phyloP scores from a whole-genome alignment of 352 stramenopile species.

The Phytophthora vignae region DNA sequence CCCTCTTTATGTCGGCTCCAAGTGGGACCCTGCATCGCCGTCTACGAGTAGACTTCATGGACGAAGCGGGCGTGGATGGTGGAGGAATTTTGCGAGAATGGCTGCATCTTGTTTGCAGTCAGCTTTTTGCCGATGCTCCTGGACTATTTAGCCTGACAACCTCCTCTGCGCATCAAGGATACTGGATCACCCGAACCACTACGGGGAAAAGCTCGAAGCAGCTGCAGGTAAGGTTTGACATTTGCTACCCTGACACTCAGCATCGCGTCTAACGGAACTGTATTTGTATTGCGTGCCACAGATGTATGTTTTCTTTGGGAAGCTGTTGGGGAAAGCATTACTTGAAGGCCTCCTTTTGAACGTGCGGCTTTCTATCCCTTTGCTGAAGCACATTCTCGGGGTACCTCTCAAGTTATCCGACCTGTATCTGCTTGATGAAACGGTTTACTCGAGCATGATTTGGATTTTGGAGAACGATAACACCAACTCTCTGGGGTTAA shows the following conservation, averaged over 20 bases:
- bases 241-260: not conserved
- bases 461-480: slow-evolving; percentile 70
- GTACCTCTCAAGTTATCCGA: slow-evolving; percentile 64
- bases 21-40: slow-evolving; percentile 62
- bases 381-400: slow-evolving; percentile 79
- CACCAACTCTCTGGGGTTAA: slow-evolving; percentile 62
- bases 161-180: slow-evolving; percentile 56
- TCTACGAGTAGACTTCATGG: slow-evolving; percentile 88
- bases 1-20: slow-evolving; percentile 62
- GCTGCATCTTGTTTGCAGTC: slow-evolving; percentile 74
- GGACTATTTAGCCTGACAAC: slow-evolving; percentile 62
- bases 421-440: slow-evolving; percentile 76
- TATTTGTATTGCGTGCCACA: slow-evolving; percentile 23
- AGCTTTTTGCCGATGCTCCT: slow-evolving; percentile 61
- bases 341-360: slow-evolving; percentile 80
- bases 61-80: slow-evolving; percentile 79
- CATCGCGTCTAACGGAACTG: slow-evolving; percentile 1
- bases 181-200: slow-evolving; percentile 66
- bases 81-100: slow-evolving; percentile 85
- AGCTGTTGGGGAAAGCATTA: slow-evolving; percentile 71
- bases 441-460: slow-evolving; percentile 69
- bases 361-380: slow-evolving; percentile 65
- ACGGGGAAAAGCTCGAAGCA: slow-evolving; percentile 35
- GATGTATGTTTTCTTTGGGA: slow-evolving; percentile 87
- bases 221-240: slow-evolving; percentile 44